phyloP scores from a whole-genome alignment of 2,329 filamentous ascomycete genomes.

The Claviceps capensis region DNA sequence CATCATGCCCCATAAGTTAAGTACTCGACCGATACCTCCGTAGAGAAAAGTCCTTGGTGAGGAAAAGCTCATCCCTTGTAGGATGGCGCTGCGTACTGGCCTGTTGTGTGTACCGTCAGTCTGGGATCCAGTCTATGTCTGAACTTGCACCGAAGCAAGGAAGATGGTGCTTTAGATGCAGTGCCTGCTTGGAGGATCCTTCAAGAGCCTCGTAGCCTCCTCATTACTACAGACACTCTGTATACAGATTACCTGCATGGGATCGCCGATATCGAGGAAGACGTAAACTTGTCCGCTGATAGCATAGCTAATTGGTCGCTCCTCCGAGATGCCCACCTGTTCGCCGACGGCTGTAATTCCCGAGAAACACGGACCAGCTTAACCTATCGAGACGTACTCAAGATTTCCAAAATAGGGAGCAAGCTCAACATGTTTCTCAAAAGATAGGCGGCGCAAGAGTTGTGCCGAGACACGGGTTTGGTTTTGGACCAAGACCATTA shows the following conservation, averaged over 20 bases:
- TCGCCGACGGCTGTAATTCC: conserved; percentile 38
- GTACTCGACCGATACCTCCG: conserved; percentile 13
- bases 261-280: conserved; percentile 52
- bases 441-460: conserved; percentile 9
- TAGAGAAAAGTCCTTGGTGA: conserved; percentile 1
- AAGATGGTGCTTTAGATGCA: conserved; percentile 41
- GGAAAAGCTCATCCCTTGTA: conserved; percentile 21
- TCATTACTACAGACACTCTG: conserved; percentile 55
- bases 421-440: conserved; percentile 43
- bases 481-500: no score
- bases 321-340: conserved; percentile 35
- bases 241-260: conserved; percentile 65
- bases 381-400: conserved; percentile 76
- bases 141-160: conserved; percentile 55
- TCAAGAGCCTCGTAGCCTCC: conserved; percentile 71
- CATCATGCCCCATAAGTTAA: conserved; percentile 85
- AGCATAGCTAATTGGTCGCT: conserved; percentile 63
- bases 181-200: conserved; percentile 46
- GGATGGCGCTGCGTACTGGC: conserved; percentile 77
- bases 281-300: conserved; percentile 46
- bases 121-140: conserved; percentile 66
- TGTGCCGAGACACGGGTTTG: no score
- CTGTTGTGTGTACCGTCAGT: conserved; percentile 82
- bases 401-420: conserved; percentile 59
- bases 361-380: conserved; percentile 55